Conservation (phyloP, 768 basidiomycete genomes). For the Mrakia gelida region DNA sequence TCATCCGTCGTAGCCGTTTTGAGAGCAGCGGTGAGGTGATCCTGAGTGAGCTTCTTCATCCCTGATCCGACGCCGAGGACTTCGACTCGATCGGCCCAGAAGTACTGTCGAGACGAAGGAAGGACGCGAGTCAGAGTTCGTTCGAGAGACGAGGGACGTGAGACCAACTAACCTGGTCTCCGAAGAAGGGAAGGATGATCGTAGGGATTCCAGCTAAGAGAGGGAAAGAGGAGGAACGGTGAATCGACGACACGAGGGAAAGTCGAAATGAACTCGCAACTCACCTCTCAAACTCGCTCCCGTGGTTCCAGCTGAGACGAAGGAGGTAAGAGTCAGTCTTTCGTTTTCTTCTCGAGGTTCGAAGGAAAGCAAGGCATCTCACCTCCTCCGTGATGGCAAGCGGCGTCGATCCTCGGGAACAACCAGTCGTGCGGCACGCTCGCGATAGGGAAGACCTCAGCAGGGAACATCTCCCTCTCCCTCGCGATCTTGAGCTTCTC, state of each 20-base stretch:
- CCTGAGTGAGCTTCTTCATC: conserved; percentile 79
- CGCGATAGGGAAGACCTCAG: conserved; percentile 74
- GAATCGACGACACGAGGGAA: no score
- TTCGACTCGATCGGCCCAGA: conserved; percentile 98
- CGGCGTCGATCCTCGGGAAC: conserved; percentile 88
- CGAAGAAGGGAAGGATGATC: conserved; percentile 95
- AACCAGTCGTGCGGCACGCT: conserved; percentile 70
- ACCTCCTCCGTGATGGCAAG: conserved; percentile 88
- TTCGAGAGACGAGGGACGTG: not conserved
- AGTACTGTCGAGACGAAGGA: conserved; percentile 57
- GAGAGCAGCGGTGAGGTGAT: conserved; percentile 72
- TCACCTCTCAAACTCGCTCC: conserved; percentile 73
- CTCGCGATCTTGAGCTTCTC: conserved; percentile 1
- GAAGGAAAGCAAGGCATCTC: not conserved
- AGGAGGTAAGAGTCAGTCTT: no score
- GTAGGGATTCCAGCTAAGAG: conserved; percentile 76
- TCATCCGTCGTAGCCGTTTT: conserved; percentile 74
- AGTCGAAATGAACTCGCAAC: conserved; percentile 47
- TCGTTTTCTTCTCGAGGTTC: no score
- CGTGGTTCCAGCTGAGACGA: conserved; percentile 69
- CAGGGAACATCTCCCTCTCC: conserved; percentile 62
- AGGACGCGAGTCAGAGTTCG: not conserved
- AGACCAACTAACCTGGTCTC: conserved; percentile 41
- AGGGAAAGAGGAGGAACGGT: conserved; percentile 38
- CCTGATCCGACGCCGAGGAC: conserved; percentile 85